A percentile compares a stretch with the other conserved stretches of the same genome.
Conservation (phyloP, 1,139 yeast genomes). For the Blastobotrys petasosporus region DNA sequence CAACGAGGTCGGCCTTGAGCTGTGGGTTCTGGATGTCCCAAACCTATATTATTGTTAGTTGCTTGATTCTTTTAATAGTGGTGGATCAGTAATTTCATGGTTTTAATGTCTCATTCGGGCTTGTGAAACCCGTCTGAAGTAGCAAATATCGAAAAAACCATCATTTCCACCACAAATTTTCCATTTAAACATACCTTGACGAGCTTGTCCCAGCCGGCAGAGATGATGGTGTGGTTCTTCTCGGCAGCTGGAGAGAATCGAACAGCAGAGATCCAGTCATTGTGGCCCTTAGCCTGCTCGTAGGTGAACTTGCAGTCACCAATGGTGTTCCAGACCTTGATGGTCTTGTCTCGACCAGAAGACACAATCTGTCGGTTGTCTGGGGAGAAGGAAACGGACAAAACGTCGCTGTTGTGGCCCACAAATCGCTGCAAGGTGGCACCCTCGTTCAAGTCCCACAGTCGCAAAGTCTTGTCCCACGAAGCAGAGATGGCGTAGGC, state of each 20-base stretch:
- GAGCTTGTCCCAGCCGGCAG: slow-evolving; percentile 99
- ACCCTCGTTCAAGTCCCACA: slow-evolving; percentile 97
- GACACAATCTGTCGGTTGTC: slow-evolving; percentile 98
- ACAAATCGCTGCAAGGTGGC: slow-evolving; percentile 91
- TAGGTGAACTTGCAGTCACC: slow-evolving; percentile 98
- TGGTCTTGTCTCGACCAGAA: slow-evolving; percentile 98
- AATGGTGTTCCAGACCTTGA: slow-evolving; percentile 98
- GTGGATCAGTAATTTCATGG: slow-evolving; percentile 96
- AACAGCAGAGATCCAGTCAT: slow-evolving; percentile 99
- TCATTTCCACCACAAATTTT: slow-evolving; percentile 4
- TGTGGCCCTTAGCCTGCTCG: slow-evolving; percentile 64
- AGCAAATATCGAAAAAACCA: slow-evolving; percentile 65
- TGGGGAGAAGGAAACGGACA: slow-evolving; percentile 94
- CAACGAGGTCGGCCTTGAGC: slow-evolving; percentile 93
- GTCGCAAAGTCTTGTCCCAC: slow-evolving; percentile 99
- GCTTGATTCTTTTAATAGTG: slow-evolving; percentile 11
- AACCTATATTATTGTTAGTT: slow-evolving; percentile 56
- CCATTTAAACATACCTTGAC: slow-evolving; percentile 77
- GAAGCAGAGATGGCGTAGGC: slow-evolving; percentile 97
- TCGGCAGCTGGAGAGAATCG: slow-evolving; percentile 78
- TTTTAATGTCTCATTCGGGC: slow-evolving; percentile 92
- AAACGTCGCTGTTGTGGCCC: slow-evolving; percentile 97
- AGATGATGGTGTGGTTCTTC: slow-evolving; percentile 69
- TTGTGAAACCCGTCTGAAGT: slow-evolving; percentile 79
- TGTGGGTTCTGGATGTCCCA: slow-evolving; percentile 90